phyloP scores from a whole-genome alignment of 2,329 filamentous ascomycete genomes.

The Scytalidium lignicola region DNA sequence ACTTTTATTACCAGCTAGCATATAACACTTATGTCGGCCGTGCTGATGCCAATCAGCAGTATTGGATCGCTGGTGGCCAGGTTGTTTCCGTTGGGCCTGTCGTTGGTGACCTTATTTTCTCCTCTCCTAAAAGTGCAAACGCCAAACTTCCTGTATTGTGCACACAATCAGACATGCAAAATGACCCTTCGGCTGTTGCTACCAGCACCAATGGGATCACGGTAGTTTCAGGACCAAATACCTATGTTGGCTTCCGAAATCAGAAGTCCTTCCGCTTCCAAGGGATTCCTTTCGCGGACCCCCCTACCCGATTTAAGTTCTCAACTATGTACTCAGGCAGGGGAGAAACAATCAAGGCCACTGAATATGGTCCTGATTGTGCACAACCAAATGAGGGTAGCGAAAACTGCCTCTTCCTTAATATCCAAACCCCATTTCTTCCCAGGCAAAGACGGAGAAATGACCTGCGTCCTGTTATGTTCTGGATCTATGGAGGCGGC shows the following conservation, averaged over 20 bases:
- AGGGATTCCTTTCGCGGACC: constrained; percentile 22
- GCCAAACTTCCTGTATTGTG: constrained; percentile 41
- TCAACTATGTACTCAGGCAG: constrained; percentile 39
- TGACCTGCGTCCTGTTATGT: constrained; percentile 28
- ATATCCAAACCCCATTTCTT: constrained; percentile 34
- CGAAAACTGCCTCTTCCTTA: constrained; percentile 24
- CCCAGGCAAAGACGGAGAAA: constrained; percentile 15
- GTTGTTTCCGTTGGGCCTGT: constrained; percentile 31
- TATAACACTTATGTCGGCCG: constrained; percentile 39
- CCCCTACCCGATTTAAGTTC: constrained; percentile 26
- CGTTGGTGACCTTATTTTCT: constrained; percentile 29
- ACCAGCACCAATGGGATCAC: constrained; percentile 33
- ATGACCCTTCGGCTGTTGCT: constrained; percentile 28
- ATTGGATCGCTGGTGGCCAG: constrained; percentile 35
- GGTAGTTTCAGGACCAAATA: constrained; percentile 37
- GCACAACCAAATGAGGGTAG: constrained; percentile 28
- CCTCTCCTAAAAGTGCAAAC: constrained; percentile 22
- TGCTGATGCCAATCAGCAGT: constrained; percentile 31
- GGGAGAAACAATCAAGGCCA: constrained; percentile 40
- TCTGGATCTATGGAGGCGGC: constrained; percentile 28
- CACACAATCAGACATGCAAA: constrained; percentile 38
- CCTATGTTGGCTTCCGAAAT: constrained; percentile 45
- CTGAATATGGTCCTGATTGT: constrained; percentile 31
- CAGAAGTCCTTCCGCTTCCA: constrained; percentile 42
- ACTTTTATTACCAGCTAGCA: constrained; percentile 39